Conservation (phyloP, 805 yeast species). For the Sugiyamaella americana region DNA sequence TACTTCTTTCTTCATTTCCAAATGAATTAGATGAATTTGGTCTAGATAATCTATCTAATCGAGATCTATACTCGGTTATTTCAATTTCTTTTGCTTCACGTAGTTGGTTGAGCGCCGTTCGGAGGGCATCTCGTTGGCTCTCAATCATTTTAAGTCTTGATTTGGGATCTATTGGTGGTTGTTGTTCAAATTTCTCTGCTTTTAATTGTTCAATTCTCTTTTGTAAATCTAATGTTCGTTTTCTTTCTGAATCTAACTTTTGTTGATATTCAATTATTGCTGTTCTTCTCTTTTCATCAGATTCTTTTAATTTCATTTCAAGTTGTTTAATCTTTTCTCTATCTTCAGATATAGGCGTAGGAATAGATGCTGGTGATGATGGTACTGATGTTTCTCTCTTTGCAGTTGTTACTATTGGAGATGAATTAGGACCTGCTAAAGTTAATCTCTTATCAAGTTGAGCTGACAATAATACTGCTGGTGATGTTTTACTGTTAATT, state of each 20-base stretch:
- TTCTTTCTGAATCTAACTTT: constrained; percentile 21
- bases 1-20: too few relatives aligned
- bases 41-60: background rate
- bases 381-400: background rate
- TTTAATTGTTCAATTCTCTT: constrained; percentile 12
- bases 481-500: background rate
- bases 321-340: background rate
- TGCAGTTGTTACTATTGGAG: background rate
- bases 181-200: background rate
- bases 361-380: background rate
- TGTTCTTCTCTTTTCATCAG: constrained; percentile 19
- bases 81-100: constrained; percentile 22
- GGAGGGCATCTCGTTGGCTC: constrained; percentile 20
- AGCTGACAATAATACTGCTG: background rate
- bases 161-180: constrained; percentile 11
- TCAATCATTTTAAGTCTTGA: constrained; percentile 12
- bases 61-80: constrained; percentile 14
- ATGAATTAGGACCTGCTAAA: background rate
- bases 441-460: background rate
- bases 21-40: background rate
- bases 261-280: constrained; percentile 20
- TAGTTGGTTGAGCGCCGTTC: constrained; percentile 19
- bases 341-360: too few relatives aligned
- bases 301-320: constrained; percentile 11
- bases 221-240: constrained; percentile 16